phyloP scores from a whole-genome alignment of 345 rosid species.

The Atalantia buxifolia region DNA sequence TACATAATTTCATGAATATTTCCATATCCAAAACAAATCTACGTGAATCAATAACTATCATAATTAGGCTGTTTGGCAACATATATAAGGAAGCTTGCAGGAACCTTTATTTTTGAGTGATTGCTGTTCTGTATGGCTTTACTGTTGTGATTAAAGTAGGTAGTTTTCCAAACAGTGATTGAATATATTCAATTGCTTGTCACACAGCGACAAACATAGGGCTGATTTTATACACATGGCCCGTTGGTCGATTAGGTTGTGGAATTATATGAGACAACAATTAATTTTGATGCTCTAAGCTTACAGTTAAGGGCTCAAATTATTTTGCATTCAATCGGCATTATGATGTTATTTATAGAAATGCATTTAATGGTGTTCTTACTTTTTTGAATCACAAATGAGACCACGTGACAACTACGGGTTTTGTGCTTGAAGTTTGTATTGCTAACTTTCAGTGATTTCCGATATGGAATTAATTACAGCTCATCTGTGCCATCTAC shows the following conservation, averaged over 20 bases:
- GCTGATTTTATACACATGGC: not conserved
- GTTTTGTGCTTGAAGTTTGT: not conserved
- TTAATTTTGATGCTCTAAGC: not conserved
- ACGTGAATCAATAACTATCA: not conserved
- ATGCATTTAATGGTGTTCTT: not conserved
- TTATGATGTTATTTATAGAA: not conserved
- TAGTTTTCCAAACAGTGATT: not conserved
- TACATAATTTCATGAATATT: not conserved
- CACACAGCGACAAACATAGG: not conserved
- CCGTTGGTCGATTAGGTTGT: not conserved
- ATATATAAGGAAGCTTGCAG: not conserved
- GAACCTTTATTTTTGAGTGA: not conserved
- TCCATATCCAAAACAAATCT: not conserved
- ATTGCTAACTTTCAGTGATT: conserved; percentile 7
- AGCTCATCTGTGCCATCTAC: conserved; percentile 1
- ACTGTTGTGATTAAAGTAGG: no score
- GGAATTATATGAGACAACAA: not conserved
- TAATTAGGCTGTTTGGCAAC: not conserved
- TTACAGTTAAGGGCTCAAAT: not conserved
- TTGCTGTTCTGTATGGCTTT: not conserved
- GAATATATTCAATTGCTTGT: not conserved
- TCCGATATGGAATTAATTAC: conserved; percentile 1
- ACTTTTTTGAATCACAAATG: not conserved
- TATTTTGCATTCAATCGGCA: not conserved
- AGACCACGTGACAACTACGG: not conserved